Evolutionary conservation across 2,329 filamentous ascomycete genomes (phyloP), one percentile per base, ranked within the genome.

Genomic region (Hypomyces rosellus): DNA sequence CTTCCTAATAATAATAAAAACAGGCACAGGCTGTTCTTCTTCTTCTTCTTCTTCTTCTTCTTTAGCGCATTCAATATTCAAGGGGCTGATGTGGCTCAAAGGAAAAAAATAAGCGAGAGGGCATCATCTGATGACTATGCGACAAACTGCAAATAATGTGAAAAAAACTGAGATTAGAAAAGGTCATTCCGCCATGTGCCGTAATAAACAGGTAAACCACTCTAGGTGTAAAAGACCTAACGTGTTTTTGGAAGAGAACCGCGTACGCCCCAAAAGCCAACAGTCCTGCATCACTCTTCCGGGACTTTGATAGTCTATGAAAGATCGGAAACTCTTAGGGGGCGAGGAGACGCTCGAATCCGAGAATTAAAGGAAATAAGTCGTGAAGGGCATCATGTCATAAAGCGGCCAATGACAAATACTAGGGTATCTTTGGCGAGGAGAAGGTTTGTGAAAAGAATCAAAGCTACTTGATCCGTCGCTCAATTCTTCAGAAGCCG

Each of bases 401-500:
- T 69, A 57, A 62, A 46, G 61, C 57, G 57, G 56, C 53, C 54
- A 50, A 41, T 49, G 41, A 50, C 49, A 51, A 55, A 38, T 50
- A 39, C 48, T 44, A 45, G 37, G 48, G 50, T 52, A 51, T 58
- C 46, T 47, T 51, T 48, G 44, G 38, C 38, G 47, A 42, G 44
- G 48, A 15, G 34, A 12, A 43, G 38, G 34, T 39, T 39, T 41
- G 45, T 30, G 25, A 30, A 43, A 41, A 39, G 34, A 40, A 46
- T 25, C 33, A 18, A 40, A 36, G 30, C 22, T 22, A 45, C 49
- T 46, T n/a, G 34, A 33, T 25, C 42, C 15, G 30, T 3, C 7
- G 41, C 53, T 54, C n/a, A 36, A 18, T 42, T 46, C 36, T 46
- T 65, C 66, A 79, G 56, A 84, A 78, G 54, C 80, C 77, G 61